These are phyloP conservation scores for Brassica napus DNA, from an alignment of 345 rosid species.

Conservation along the genomic window DNA sequence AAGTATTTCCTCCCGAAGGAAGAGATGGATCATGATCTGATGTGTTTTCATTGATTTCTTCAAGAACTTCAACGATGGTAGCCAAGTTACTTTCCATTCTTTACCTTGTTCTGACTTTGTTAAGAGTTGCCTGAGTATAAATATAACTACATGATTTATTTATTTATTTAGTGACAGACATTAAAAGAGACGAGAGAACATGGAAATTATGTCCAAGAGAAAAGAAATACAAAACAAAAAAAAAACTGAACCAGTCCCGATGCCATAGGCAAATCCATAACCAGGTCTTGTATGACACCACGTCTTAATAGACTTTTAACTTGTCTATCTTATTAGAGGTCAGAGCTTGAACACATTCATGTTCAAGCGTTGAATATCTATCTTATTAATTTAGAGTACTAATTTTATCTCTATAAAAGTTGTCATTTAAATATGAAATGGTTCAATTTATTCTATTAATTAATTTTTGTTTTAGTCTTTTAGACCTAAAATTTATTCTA, in stretches of 20 bases:
- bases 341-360: no score
- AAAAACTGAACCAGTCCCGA: neutral
- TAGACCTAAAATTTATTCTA: no score
- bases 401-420: no score
- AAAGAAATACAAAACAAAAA: neutral
- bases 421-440: no score
- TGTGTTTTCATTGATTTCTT: neutral
- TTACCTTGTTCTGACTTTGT: neutral
- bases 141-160: neutral
- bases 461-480: no score
- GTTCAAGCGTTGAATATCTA: no score
- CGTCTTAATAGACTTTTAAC: neutral
- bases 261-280: neutral
- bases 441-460: no score
- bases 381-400: no score
- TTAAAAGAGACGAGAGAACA: neutral
- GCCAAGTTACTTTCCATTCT: neutral
- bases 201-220: neutral
- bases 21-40: neutral
- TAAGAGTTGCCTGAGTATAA: neutral
- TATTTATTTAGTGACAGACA: neutral
- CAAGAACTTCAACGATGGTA: neutral
- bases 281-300: neutral
- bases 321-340: neutral
- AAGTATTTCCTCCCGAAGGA: neutral